Evolutionary conservation across 2,329 filamentous ascomycete species (phyloP).

Genomic region (Aphanocladium album): DNA sequence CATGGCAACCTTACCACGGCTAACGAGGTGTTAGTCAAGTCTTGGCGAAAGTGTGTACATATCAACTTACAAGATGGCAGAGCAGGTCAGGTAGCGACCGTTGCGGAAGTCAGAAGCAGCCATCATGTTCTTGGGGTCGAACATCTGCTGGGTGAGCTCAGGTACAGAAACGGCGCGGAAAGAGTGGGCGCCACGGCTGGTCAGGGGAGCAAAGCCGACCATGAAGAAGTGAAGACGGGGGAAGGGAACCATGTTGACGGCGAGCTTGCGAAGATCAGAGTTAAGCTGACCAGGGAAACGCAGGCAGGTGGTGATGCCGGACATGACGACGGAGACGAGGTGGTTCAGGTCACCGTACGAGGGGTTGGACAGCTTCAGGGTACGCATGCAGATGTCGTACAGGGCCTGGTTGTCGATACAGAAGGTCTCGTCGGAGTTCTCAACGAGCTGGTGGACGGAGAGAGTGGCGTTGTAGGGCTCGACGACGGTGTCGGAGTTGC

Average conservation of each 20-base stretch:
- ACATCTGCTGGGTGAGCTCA: conserved; percentile 99
- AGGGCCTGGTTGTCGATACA: conserved; percentile 99
- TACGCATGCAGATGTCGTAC: conserved; percentile 99
- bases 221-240: conserved; percentile 99
- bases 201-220: conserved; percentile 98
- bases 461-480: conserved; percentile 99
- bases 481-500: conserved; percentile 99
- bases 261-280: conserved; percentile 98
- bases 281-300: conserved; percentile 99
- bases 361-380: conserved; percentile 96
- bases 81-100: conserved; percentile 99
- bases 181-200: conserved; percentile 75
- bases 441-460: conserved; percentile 96
- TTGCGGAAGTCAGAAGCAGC: conserved; percentile 99
- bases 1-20: conserved; percentile 99
- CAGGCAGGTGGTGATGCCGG: conserved; percentile 94
- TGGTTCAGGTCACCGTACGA: conserved; percentile 99
- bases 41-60: background rate
- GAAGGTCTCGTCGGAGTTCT: conserved; percentile 99
- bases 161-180: conserved; percentile 98
- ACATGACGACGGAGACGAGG: conserved; percentile 99
- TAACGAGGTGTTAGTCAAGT: conserved; percentile 27
- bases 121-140: conserved; percentile 99
- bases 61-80: conserved; percentile 79
- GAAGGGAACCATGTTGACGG: conserved; percentile 99